Conservation (phyloP, 176 grass and related monocot species). For the Raddia guianensis region DNA sequence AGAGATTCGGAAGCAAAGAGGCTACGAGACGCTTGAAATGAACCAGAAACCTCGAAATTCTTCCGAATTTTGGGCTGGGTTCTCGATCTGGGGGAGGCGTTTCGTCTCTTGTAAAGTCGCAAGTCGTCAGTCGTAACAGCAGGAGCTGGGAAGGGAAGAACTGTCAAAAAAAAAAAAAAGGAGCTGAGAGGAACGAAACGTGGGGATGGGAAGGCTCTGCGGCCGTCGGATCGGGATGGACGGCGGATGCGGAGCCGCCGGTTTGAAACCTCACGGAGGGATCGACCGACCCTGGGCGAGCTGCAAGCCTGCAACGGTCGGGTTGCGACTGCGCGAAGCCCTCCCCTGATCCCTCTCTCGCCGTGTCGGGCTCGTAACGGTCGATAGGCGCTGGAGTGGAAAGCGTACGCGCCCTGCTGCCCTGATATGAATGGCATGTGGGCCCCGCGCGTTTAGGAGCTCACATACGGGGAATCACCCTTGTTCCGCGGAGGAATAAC, state of each 20-base stretch:
- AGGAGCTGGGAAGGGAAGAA: not conserved
- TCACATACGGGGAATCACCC: not conserved
- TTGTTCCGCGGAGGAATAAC: not conserved
- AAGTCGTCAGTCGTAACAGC: not conserved
- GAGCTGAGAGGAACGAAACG: conserved; percentile 4
- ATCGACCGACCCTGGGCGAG: conserved; percentile 16
- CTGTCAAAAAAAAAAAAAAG: too few relatives aligned
- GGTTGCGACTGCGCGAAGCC: not conserved
- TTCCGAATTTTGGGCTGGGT: not conserved
- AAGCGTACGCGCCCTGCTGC: not conserved
- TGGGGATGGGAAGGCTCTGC: not conserved
- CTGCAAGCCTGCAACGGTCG: conserved; percentile 70
- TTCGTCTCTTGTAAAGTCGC: conserved; percentile 27
- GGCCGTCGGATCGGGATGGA: conserved; percentile 49
- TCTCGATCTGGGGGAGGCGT: conserved; percentile 42
- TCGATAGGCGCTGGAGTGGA: conserved; percentile 24
- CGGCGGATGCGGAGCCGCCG: conserved; percentile 37
- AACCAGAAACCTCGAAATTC: not conserved
- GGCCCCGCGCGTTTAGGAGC: not conserved
- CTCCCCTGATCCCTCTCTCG: not conserved
- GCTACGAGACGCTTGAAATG: not conserved
- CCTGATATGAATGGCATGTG: not conserved
- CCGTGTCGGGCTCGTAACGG: conserved; percentile 38
- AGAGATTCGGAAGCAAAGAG: not conserved
- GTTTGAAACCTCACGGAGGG: conserved; percentile 50